Conservation (phyloP, 108 stramenopile genomes). For the Seminavis robusta region DNA sequence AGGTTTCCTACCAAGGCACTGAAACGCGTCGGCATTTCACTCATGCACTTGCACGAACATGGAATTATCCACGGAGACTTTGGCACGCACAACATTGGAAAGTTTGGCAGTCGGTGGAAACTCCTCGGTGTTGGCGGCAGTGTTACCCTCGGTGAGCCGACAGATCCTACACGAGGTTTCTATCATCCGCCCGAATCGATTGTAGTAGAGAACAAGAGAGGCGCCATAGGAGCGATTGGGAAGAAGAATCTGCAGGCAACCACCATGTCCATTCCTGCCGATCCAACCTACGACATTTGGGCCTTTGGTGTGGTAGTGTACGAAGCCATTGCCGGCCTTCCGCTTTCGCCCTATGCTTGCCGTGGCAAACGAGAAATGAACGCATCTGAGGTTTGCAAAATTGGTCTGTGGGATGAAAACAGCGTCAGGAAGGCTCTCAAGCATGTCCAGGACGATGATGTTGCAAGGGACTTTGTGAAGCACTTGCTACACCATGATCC, state of each 20-base stretch:
- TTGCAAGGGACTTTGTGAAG: slow-evolving; percentile 54
- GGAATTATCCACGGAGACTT: slow-evolving; percentile 86
- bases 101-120: slow-evolving; percentile 85
- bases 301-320: slow-evolving; percentile 79
- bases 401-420: slow-evolving; percentile 81
- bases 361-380: slow-evolving; percentile 81
- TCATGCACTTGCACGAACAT: slow-evolving; percentile 87
- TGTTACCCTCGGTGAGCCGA: slow-evolving; percentile 59
- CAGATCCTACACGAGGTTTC: slow-evolving; percentile 79
- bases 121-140: slow-evolving; percentile 83
- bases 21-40: slow-evolving; percentile 79
- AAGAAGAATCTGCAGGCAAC: slow-evolving; percentile 62
- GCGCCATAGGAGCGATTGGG: slow-evolving; percentile 28
- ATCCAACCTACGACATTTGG: slow-evolving; percentile 81
- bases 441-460: slow-evolving; percentile 48
- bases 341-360: slow-evolving; percentile 77
- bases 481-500: slow-evolving; percentile 72
- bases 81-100: slow-evolving; percentile 87
- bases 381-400: slow-evolving; percentile 60
- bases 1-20: slow-evolving; percentile 75
- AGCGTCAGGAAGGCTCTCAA: slow-evolving; percentile 64
- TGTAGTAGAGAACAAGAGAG: slow-evolving; percentile 57
- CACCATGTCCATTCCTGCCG: slow-evolving; percentile 65
- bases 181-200: slow-evolving; percentile 88
- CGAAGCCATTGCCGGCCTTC: slow-evolving; percentile 73